phyloP scores from a whole-genome alignment of 495 filamentous ascomycete species.

The Bathelium albidoporum region DNA sequence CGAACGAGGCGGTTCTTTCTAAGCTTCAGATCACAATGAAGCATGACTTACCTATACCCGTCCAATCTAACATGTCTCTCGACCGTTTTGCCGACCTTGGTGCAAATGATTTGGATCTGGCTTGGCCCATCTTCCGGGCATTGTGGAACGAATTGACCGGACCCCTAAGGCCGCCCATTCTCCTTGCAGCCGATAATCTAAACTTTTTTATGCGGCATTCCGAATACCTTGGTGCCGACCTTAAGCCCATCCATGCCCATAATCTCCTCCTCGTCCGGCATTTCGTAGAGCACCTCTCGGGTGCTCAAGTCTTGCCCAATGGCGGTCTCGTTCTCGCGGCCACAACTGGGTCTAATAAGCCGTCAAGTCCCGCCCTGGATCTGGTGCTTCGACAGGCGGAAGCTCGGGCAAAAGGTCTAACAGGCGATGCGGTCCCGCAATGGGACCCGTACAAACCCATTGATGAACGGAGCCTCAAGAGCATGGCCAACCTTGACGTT shows the following conservation, averaged over 20 bases:
- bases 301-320: conserved; percentile 49
- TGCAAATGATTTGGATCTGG: conserved; percentile 58
- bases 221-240: conserved; percentile 57
- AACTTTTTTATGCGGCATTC: conserved; percentile 65
- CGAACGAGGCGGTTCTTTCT: conserved; percentile 59
- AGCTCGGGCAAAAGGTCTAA: conserved; percentile 37
- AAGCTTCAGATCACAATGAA: conserved; percentile 45
- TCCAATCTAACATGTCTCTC: conserved; percentile 52
- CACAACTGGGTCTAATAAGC: conserved; percentile 55
- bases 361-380: conserved; percentile 50
- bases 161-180: conserved; percentile 59
- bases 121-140: conserved; percentile 73
- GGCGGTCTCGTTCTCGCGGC: conserved; percentile 73
- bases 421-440: conserved; percentile 34
- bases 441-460: conserved; percentile 54
- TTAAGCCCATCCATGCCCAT: conserved; percentile 73
- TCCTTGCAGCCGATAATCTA: conserved; percentile 70
- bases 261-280: conserved; percentile 67
- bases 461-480: conserved; percentile 54
- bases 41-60: conserved; percentile 49
- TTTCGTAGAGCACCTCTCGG: conserved; percentile 61
- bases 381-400: conserved; percentile 31
- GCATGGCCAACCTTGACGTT: conserved; percentile 30
- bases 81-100: conserved; percentile 58
- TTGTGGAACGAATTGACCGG: conserved; percentile 68